Percentiles rank a stretch among this genome's conserved stretches.
These are phyloP conservation scores for Psilocybe sp. DNA, from an alignment of 768 basidiomycete genomes.

Conservation along the genomic window DNA sequence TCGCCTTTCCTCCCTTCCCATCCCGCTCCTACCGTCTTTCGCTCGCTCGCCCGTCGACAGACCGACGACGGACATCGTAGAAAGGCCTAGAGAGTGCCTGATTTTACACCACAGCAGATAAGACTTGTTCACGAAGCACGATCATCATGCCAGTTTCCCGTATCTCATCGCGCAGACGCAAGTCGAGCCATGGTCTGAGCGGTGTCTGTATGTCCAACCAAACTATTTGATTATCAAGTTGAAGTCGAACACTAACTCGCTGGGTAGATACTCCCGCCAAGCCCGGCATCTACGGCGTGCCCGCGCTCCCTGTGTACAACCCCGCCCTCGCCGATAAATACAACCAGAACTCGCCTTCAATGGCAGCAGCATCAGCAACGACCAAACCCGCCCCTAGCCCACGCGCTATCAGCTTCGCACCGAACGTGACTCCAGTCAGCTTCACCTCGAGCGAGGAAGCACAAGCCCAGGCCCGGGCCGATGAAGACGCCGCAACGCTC, in stretches of 20 bases:
- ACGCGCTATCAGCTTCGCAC: constrained; percentile 25
- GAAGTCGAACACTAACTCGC: too few species aligned
- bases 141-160: constrained; percentile 5
- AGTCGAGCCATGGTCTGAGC: constrained; percentile 2
- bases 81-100: too few species aligned
- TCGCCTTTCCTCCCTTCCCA: too few species aligned
- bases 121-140: too few species aligned
- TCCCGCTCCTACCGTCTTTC: too few species aligned
- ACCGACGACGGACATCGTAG: too few species aligned
- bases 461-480: constrained; percentile 15
- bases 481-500: constrained; percentile 7
- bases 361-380: too few species aligned
- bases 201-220: constrained; percentile 2
- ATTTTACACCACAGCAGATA: too few species aligned
- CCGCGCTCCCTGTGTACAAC: neutral
- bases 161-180: constrained; percentile 4
- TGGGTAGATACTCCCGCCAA: constrained; percentile 26
- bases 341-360: neutral
- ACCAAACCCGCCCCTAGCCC: neutral
- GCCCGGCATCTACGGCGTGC: constrained; percentile 23
- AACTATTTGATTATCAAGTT: too few species aligned
- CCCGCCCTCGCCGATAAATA: neutral
- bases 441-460: constrained; percentile 4
- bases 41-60: too few species aligned
- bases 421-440: constrained; percentile 27